Evolutionary conservation across 2,329 filamentous ascomycete genomes (phyloP).

Genomic region (Nemania sp.): DNA sequence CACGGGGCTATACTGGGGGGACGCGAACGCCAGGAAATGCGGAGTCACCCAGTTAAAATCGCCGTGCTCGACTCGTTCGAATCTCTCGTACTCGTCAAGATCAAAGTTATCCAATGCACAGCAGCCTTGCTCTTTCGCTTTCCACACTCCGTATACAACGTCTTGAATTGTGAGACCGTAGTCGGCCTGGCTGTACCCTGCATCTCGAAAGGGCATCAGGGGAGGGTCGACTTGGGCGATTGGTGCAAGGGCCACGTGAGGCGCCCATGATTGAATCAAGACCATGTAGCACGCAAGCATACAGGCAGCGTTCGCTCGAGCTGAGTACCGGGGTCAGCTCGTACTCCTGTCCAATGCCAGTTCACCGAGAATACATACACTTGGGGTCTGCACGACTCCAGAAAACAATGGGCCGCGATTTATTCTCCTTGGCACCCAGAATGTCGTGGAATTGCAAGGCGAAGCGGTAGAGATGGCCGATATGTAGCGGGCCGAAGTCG

Average conservation of each 20-base stretch:
- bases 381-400: slow-evolving; percentile 92
- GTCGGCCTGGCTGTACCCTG: slow-evolving; percentile 97
- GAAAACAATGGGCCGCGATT: slow-evolving; percentile 89
- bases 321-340: slow-evolving; percentile 49
- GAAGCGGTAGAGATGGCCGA: slow-evolving; percentile 95
- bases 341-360: neutral
- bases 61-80: slow-evolving; percentile 93
- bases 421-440: slow-evolving; percentile 86
- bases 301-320: slow-evolving; percentile 90
- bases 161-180: slow-evolving; percentile 96
- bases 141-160: slow-evolving; percentile 98
- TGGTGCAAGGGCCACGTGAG: slow-evolving; percentile 90
- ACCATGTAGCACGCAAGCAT: slow-evolving; percentile 99
- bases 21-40: slow-evolving; percentile 93
- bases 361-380: slow-evolving; percentile 61
- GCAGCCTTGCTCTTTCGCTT: slow-evolving; percentile 93
- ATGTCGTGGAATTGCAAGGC: slow-evolving; percentile 96
- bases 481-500: slow-evolving; percentile 96
- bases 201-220: slow-evolving; percentile 98
- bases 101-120: slow-evolving; percentile 93
- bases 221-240: slow-evolving; percentile 97
- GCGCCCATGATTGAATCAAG: slow-evolving; percentile 95
- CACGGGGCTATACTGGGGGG: slow-evolving; percentile 81
- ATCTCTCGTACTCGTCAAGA: slow-evolving; percentile 95
- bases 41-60: slow-evolving; percentile 99